Evolutionary conservation across 2,329 filamentous ascomycete species (phyloP).

Genomic region (Verruconis gallopava): DNA sequence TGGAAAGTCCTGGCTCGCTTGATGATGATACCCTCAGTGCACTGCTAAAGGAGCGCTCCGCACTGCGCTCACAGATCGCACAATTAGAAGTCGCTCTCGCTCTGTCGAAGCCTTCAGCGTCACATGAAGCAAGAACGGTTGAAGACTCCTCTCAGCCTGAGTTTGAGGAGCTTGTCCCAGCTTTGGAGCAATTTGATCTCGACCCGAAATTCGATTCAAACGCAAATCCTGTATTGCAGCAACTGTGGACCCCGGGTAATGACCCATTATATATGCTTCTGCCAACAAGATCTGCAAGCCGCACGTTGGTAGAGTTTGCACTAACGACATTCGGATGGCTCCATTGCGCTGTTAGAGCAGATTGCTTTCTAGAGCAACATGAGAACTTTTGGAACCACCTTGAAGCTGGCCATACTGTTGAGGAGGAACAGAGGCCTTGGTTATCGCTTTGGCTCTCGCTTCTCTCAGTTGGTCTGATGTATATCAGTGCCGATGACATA

Average conservation of each 20-base stretch:
- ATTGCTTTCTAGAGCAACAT: constrained; percentile 7
- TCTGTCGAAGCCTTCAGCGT: constrained; percentile 7
- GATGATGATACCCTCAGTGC: constrained; percentile 6
- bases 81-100: constrained; percentile 9
- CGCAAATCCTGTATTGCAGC: constrained; percentile 3
- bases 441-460: constrained; percentile 8
- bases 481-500: constrained; percentile 8
- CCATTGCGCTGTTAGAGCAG: constrained; percentile 8
- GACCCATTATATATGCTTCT: constrained; percentile 10
- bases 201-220: constrained; percentile 6
- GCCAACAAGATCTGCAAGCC: constrained; percentile 7
- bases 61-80: constrained; percentile 9
- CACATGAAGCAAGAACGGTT: background rate
- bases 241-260: constrained; percentile 8
- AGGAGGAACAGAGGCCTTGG: constrained; percentile 6
- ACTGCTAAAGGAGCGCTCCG: constrained; percentile 10
- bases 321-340: constrained; percentile 8
- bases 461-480: constrained; percentile 7
- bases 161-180: constrained; percentile 9
- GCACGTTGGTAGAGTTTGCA: constrained; percentile 4
- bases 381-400: constrained; percentile 9
- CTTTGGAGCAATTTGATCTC: constrained; percentile 10
- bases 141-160: background rate
- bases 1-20: background rate
- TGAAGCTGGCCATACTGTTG: constrained; percentile 5